A percentile compares a stretch with the other conserved stretches of the same genome.
These are phyloP conservation scores for Striga asiatica DNA, from an alignment of 257 asterid genomes.

Conservation along the genomic window DNA sequence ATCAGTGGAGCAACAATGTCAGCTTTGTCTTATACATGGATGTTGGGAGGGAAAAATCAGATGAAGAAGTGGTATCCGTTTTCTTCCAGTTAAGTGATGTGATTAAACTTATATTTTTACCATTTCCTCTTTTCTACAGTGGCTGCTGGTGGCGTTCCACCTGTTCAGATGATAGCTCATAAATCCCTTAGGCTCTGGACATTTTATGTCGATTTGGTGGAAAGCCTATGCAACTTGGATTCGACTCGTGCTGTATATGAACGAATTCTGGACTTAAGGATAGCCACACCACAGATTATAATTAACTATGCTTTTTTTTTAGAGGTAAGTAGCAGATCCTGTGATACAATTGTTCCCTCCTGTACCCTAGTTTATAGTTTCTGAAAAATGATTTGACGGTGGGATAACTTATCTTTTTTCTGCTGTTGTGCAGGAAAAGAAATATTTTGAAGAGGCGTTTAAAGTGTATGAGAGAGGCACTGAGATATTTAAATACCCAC, in stretches of 20 bases:
- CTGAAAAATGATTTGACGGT: slow-evolving; percentile 2
- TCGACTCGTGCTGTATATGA: slow-evolving; percentile 88
- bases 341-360: background rate
- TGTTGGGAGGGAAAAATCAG: background rate
- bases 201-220: slow-evolving; percentile 95
- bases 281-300: slow-evolving; percentile 94
- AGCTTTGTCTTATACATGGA: background rate
- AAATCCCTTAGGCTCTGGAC: slow-evolving; percentile 88
- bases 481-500: slow-evolving; percentile 90
- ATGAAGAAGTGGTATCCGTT: background rate
- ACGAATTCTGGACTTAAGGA: slow-evolving; percentile 76
- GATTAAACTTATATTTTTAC: slow-evolving; percentile 9
- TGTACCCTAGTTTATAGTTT: background rate
- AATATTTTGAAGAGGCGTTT: slow-evolving; percentile 91
- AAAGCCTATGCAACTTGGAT: slow-evolving; percentile 78
- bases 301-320: slow-evolving; percentile 86
- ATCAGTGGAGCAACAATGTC: background rate
- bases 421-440: slow-evolving; percentile 55
- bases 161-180: slow-evolving; percentile 88
- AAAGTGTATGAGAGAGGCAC: slow-evolving; percentile 95
- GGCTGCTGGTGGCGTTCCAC: slow-evolving; percentile 88
- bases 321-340: slow-evolving; percentile 45
- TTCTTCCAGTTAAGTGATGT: background rate
- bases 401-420: slow-evolving; percentile 9
- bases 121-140: slow-evolving; percentile 37